Evolutionary conservation across 2,329 filamentous ascomycete genomes (phyloP), one percentile per base, ranked within the genome.

Genomic region (Talaromyces sp.): DNA sequence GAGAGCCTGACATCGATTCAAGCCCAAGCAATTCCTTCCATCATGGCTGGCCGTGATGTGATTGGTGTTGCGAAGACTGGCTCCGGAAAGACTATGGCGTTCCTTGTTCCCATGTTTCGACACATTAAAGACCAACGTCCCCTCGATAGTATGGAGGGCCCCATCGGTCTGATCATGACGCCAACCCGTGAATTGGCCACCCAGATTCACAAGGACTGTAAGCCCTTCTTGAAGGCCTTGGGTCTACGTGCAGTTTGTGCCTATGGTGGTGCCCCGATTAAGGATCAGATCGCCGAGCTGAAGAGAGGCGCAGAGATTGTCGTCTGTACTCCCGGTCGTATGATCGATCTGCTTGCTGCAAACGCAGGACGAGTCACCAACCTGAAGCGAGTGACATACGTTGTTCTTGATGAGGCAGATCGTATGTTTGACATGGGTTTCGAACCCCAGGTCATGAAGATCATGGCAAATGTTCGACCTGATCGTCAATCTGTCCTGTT

Each of bases 341-440:
- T 97, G 81, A 97, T 99, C 65, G 94, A 99, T 78, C 83, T 99
- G 16, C 80, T 99, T 29, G 90, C 91, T 36, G 91, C 92, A 47
- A 99, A 97, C 69, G 88, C 90, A 60, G 93, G 93, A n/a, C 86
- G 92, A 57, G 92, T 97, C 9, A 96, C 93, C 11, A 97, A 95
- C 66, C 80, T 99, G 51, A 86, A 84, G 62, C 84, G 94, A 58
- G 90, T 96, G 11, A 94, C 91, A 0, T 99, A 97, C 70, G 86
- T 97, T 20, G 94, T 99, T 10, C 83, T 99, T 35, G 94, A 99
- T 69, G 94, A 99, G 75, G 94, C 94, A 43, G 94, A 99, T 74
- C 88, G 94, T 57, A 97, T 99, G 94, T 97, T 97, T 70, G 94
- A 99, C 71, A 97, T 99, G 94, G 94, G 94, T 13, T 99, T 99